A percentile compares a stretch with the other conserved stretches of the same genome.
Evolutionary conservation across 257 asterid species (phyloP).

Genomic region (Petunia secreta): DNA sequence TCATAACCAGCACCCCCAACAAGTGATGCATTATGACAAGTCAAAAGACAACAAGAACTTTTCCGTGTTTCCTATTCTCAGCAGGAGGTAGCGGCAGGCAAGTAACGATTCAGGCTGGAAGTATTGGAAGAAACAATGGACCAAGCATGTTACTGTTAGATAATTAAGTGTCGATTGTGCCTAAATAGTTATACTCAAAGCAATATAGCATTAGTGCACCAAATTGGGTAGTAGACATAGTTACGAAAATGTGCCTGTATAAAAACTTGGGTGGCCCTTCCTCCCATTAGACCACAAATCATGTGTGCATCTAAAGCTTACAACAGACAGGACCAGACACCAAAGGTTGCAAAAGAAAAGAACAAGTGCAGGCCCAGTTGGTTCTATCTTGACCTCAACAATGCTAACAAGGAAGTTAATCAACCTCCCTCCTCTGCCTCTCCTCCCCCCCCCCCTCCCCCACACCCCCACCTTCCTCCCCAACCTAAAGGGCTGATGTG

Average conservation of each 20-base stretch:
- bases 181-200: neutral
- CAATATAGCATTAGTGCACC: neutral
- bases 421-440: neutral
- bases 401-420: neutral
- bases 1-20: conserved; percentile 6
- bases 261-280: neutral
- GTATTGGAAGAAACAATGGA: neutral
- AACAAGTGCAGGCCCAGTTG: neutral
- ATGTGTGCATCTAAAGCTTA: conserved; percentile 17
- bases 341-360: conserved; percentile 20
- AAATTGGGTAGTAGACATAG: too few species aligned
- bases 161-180: neutral
- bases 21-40: neutral
- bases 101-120: neutral
- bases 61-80: neutral
- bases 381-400: conserved; percentile 13
- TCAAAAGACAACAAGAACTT: neutral
- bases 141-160: neutral
- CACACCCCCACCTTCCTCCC: neutral
- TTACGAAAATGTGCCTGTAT: too few species aligned
- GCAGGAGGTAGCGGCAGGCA: neutral
- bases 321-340: conserved; percentile 11
- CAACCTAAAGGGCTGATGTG: neutral
- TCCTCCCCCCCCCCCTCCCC: neutral
- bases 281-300: conserved; percentile 13